These are phyloP conservation scores for Crucihimalaya himalaica DNA, from an alignment of 345 rosid species.

Conservation along the genomic window DNA sequence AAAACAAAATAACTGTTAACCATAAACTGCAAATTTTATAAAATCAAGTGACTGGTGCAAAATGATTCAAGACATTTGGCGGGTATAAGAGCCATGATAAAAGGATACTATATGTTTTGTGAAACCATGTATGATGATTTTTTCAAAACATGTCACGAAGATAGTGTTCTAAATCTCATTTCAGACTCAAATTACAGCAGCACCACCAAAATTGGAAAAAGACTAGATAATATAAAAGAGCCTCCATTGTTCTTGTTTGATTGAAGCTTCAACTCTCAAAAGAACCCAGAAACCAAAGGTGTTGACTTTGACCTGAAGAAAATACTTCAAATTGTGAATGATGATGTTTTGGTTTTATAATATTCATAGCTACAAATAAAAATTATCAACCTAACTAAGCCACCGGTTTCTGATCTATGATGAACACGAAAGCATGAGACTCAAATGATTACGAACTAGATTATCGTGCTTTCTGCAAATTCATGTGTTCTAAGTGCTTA, in stretches of 20 bases:
- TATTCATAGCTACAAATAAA: neutral
- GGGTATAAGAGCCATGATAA: neutral
- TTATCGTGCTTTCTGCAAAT: neutral
- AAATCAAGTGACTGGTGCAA: neutral
- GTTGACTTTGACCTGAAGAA: constrained; percentile 19
- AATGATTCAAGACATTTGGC: neutral
- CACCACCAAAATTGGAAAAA: neutral
- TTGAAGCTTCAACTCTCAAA: constrained; percentile 19
- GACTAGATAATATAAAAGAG: neutral
- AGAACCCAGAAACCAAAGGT: neutral
- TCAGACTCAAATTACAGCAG: constrained; percentile 1
- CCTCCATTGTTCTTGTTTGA: constrained; percentile 4
- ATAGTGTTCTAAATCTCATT: neutral
- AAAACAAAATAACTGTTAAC: neutral
- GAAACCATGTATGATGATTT: neutral
- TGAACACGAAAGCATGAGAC: neutral
- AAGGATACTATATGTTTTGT: neutral
- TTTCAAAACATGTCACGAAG: neutral
- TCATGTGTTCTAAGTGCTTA: neutral
- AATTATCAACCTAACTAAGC: neutral
- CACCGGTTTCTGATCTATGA: neutral
- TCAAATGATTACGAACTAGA: neutral
- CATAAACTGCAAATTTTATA: neutral
- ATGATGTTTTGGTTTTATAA: neutral
- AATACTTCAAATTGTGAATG: neutral